Percentiles rank a stretch among this genome's conserved stretches.
Conservation (phyloP, 768 basidiomycete genomes). For the Collybia sordida region DNA sequence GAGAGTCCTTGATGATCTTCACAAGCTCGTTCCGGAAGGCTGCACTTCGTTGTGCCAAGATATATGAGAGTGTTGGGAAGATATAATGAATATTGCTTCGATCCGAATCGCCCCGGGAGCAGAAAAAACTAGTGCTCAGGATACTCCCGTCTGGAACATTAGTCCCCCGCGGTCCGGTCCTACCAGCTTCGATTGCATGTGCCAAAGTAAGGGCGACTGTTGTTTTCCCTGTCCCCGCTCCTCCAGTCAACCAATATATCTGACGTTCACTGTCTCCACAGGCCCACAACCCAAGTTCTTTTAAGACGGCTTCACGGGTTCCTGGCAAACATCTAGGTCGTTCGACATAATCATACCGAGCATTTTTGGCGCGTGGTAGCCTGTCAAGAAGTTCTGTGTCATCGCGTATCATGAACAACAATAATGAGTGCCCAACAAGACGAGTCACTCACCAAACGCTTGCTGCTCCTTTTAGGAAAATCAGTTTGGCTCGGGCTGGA, state of each 20-base stretch:
- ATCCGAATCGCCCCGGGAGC: slow-evolving; percentile 19
- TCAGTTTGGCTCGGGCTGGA: background rate
- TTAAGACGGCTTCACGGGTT: slow-evolving; percentile 19
- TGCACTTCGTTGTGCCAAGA: slow-evolving; percentile 17
- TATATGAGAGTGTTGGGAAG: slow-evolving; percentile 22
- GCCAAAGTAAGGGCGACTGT: slow-evolving; percentile 20
- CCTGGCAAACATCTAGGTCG: slow-evolving; percentile 17
- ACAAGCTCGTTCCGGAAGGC: slow-evolving; percentile 13
- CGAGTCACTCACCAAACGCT: slow-evolving; percentile 8
- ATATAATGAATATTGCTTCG: slow-evolving; percentile 20
- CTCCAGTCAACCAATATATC: slow-evolving; percentile 23
- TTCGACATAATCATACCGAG: slow-evolving; percentile 13
- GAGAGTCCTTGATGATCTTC: slow-evolving; percentile 13
- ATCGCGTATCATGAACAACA: background rate
- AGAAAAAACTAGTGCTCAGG: slow-evolving; percentile 28
- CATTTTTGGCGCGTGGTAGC: slow-evolving; percentile 13
- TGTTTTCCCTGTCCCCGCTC: slow-evolving; percentile 22
- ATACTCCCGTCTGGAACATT: background rate
- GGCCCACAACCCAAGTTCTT: slow-evolving; percentile 18
- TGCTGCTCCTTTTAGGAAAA: slow-evolving; percentile 6
- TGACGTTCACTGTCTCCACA: slow-evolving; percentile 8
- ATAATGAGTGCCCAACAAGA: too few species aligned
- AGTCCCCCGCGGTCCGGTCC: background rate
- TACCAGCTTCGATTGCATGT: slow-evolving; percentile 4
- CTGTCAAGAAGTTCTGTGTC: slow-evolving; percentile 12